Conservation (phyloP, 1,284 basidiomycete genomes). For the Apiotrichum porosum region DNA sequence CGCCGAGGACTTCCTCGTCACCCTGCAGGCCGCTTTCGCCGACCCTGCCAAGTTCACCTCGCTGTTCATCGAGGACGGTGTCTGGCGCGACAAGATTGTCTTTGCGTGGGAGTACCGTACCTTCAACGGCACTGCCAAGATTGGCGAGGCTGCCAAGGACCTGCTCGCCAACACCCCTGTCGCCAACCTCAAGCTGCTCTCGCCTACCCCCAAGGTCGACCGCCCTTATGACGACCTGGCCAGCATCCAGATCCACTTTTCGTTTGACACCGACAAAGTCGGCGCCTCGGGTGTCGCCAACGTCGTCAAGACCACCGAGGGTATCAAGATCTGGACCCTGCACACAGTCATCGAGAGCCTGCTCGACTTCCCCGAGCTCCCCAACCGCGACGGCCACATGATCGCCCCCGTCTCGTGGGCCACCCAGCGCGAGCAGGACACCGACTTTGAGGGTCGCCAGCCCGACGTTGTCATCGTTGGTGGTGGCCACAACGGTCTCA, state of each 20-base stretch:
- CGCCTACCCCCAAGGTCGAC: slow-evolving; percentile 46
- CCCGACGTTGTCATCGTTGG: slow-evolving; percentile 53
- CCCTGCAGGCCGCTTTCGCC: background rate
- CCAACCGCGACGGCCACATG: slow-evolving; percentile 23
- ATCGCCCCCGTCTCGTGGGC: slow-evolving; percentile 17
- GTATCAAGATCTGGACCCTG: slow-evolving; percentile 57
- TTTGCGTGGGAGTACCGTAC: slow-evolving; percentile 62
- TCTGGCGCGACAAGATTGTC: slow-evolving; percentile 23
- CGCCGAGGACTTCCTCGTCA: slow-evolving; percentile 6
- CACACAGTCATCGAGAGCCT: slow-evolving; percentile 58
- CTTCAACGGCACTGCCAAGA: slow-evolving; percentile 51
- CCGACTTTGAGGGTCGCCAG: slow-evolving; percentile 33
- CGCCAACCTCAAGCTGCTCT: slow-evolving; percentile 49
- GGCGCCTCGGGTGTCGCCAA: slow-evolving; percentile 54
- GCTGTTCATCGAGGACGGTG: slow-evolving; percentile 27
- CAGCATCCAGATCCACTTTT: slow-evolving; percentile 58
- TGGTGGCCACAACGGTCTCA: slow-evolving; percentile 47
- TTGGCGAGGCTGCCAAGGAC: slow-evolving; percentile 35
- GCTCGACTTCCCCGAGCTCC: slow-evolving; percentile 51
- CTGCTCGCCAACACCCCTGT: slow-evolving; percentile 11
- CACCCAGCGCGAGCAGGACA: slow-evolving; percentile 7
- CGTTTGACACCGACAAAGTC: slow-evolving; percentile 55
- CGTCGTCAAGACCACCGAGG: slow-evolving; percentile 49
- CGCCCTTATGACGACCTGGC: slow-evolving; percentile 55
- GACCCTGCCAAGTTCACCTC: slow-evolving; percentile 18